A percentile compares a stretch with the other conserved stretches of the same genome.
Evolutionary conservation across 163 green algal genomes (phyloP).

Genomic region (Chlorella variabilis): DNA sequence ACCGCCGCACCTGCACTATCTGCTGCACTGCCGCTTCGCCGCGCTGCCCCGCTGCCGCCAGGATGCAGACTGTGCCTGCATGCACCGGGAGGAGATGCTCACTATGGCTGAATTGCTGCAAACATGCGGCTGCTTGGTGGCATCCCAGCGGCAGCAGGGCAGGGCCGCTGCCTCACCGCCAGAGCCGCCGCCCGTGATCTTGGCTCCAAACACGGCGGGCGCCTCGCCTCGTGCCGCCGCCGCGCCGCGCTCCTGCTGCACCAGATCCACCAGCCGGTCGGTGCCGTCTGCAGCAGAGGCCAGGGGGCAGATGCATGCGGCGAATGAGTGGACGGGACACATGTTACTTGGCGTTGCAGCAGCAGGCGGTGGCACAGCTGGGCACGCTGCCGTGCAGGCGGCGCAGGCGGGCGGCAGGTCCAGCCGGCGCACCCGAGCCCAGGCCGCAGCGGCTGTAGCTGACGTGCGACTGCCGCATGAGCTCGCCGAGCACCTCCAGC

Average conservation of each 20-base stretch:
- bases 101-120: no score
- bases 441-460: conserved; percentile 82
- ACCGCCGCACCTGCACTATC: neutral
- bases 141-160: no score
- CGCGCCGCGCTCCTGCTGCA: conserved; percentile 43
- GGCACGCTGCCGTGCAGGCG: no score
- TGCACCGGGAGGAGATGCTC: no score
- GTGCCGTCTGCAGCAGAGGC: conserved; percentile 6
- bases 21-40: conserved; percentile 46
- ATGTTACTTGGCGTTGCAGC: no score
- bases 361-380: no score
- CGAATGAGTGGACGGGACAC: no score
- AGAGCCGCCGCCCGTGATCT: conserved; percentile 88
- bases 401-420: neutral
- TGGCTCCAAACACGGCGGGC: conserved; percentile 78
- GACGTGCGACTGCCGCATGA: conserved; percentile 90
- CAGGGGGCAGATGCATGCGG: neutral
- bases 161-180: conserved; percentile 58
- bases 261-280: conserved; percentile 65
- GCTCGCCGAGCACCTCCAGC: conserved; percentile 81
- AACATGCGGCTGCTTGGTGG: no score
- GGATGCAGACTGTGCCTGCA: conserved; percentile 75
- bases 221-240: conserved; percentile 10
- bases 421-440: conserved; percentile 46
- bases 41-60: conserved; percentile 50